Conservation (phyloP, 2,329 filamentous ascomycete genomes). For the Polytolypa hystricis region DNA sequence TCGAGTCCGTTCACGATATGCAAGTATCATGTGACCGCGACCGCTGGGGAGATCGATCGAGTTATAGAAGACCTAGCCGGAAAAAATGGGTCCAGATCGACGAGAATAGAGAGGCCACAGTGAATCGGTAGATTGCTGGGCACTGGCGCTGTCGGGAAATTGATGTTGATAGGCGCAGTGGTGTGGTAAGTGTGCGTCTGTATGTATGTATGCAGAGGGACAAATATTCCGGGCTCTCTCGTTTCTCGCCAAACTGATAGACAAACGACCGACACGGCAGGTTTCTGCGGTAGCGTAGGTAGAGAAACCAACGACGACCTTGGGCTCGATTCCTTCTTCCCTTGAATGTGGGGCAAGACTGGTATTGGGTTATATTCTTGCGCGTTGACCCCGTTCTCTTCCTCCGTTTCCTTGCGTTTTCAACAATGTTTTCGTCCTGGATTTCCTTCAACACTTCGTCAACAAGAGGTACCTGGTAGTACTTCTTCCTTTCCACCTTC, state of each 20-base stretch:
- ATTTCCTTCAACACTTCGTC: too few species aligned
- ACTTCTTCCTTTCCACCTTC: too few species aligned
- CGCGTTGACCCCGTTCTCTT: too few species aligned
- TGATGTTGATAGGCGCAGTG: too few species aligned
- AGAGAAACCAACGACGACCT: neutral
- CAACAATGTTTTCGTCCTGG: too few species aligned
- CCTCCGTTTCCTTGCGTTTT: too few species aligned
- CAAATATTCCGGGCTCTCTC: neutral
- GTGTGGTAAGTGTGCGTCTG: neutral
- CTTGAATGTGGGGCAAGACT: too few species aligned
- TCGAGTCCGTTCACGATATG: neutral
- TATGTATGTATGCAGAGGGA: too few species aligned
- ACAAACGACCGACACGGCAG: slow-evolving; percentile 7
- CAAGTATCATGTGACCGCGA: slow-evolving; percentile 4
- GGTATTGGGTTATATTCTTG: too few species aligned
- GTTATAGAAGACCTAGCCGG: slow-evolving; percentile 3
- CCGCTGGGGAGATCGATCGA: neutral
- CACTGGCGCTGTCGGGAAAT: neutral
- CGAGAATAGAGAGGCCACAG: neutral
- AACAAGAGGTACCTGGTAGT: too few species aligned
- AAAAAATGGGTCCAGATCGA: slow-evolving; percentile 1
- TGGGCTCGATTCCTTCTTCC: too few species aligned
- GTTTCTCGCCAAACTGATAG: slow-evolving; percentile 4
- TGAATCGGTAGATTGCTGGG: neutral
- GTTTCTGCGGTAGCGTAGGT: slow-evolving; percentile 1